Evolutionary conservation across 2,329 filamentous ascomycete genomes (phyloP), one percentile per base, ranked within the genome.

Genomic region (Colletotrichum noveboracense): DNA sequence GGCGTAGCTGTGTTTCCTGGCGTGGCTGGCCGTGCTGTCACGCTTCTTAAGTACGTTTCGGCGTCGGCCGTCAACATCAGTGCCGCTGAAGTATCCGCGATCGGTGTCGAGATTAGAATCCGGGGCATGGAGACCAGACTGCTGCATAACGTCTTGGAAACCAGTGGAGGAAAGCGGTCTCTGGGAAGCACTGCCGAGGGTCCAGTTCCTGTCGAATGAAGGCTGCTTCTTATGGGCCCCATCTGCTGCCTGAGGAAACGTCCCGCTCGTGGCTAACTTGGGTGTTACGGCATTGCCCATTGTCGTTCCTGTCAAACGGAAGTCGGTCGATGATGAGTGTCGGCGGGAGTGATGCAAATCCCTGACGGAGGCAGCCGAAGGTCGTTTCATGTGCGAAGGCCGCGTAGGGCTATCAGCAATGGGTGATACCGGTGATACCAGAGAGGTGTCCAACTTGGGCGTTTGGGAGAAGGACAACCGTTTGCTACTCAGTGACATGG

Each of bases 31-130:
- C 64, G 74, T 84, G 77, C 91, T 93, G 75, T 92, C 91, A 73
- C 94, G 93, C 86, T 97, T 97, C 84, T 95, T 95, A 78, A 98
- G 87, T 62, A 97, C 88, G 81, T 95, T 97, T 61, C 94, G 91
- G 79, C 91, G 92, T 74, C 94, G 92, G 58, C 91, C 91, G 77
- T 98, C 96, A 13, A 93, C 88, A 80, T 98, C 96, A 18, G 94
- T 94, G 5, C 96, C 95, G 9, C 96, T 98, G 82, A 98, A 98
- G 84, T 98, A 98, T 28, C 96, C 96, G 43, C 95, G 91, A 80
- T 98, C 97, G 18, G 95, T 84, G 76, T 97, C 94, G 28, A 87
- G 84, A 18, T 86, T 85, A 10, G 87, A 87, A 75, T 91, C 89
- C 77, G 87, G 87, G 16, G 85, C 79, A 14, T 86, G 83, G 16